These are phyloP conservation scores for Penicillium sp. DNA, from an alignment of 2,329 filamentous ascomycete species.

Conservation along the genomic window DNA sequence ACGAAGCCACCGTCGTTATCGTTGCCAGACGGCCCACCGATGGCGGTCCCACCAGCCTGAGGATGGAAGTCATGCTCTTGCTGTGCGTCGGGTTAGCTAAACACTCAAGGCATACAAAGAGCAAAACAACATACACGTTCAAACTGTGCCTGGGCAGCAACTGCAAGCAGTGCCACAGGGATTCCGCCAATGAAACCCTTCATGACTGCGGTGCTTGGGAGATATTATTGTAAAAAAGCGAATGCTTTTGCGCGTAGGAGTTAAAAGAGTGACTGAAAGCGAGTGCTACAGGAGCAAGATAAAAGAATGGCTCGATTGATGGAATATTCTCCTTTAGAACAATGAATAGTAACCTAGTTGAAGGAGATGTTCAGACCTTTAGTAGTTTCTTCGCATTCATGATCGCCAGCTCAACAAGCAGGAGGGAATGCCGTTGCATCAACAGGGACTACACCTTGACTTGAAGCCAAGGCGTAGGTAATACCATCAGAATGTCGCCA, in stretches of 20 bases:
- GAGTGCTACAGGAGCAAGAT: constrained; percentile 9
- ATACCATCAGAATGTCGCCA: constrained; percentile 20
- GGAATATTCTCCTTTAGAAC: constrained; percentile 7
- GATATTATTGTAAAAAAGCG: constrained; percentile 10
- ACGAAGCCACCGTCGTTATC: constrained; percentile 18
- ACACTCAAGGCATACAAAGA: neutral
- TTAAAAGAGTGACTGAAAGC: constrained; percentile 22
- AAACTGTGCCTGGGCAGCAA: constrained; percentile 29
- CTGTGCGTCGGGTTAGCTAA: neutral
- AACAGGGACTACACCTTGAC: constrained; percentile 1
- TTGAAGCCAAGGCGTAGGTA: neutral
- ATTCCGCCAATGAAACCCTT: constrained; percentile 38
- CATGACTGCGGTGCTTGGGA: constrained; percentile 25
- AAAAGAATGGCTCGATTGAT: constrained; percentile 23
- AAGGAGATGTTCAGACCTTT: constrained; percentile 19
- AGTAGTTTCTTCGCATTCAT: constrained; percentile 22
- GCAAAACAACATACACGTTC: constrained; percentile 13
- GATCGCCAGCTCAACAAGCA: constrained; percentile 7
- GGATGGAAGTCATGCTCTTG: constrained; percentile 9
- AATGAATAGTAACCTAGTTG: neutral
- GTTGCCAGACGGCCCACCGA: constrained; percentile 24
- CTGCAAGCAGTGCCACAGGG: constrained; percentile 36
- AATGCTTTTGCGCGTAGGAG: neutral
- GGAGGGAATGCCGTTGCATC: constrained; percentile 18
- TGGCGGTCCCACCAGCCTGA: constrained; percentile 8